A percentile compares a stretch with the other conserved stretches of the same genome.
These are phyloP conservation scores for Coemansia sp. DNA, from an alignment of 192 early-diverging fungal genomes.

Conservation along the genomic window DNA sequence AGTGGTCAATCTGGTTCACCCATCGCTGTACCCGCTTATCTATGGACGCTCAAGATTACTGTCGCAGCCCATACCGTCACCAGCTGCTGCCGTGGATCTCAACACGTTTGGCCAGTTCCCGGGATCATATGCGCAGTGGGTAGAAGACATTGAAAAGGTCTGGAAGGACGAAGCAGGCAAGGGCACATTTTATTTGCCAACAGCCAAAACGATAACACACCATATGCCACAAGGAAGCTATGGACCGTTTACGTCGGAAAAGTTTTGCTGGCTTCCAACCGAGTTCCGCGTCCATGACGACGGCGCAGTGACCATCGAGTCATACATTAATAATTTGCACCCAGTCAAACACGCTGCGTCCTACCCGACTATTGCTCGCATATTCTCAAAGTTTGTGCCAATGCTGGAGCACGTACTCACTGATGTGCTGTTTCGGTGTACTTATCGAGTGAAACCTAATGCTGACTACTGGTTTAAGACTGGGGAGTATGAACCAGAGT, in stretches of 20 bases:
- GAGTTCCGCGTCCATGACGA: conserved; percentile 59
- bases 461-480: conserved; percentile 24
- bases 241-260: background rate
- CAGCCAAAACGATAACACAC: too few relatives aligned
- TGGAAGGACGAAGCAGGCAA: background rate
- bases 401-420: conserved; percentile 62
- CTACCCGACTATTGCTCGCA: conserved; percentile 55
- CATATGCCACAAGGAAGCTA: too few relatives aligned
- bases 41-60: conserved; percentile 26
- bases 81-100: conserved; percentile 21
- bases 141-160: background rate
- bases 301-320: conserved; percentile 52
- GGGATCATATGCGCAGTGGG: conserved; percentile 14
- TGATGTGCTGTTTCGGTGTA: conserved; percentile 16
- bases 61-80: conserved; percentile 22
- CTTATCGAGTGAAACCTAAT: conserved; percentile 1
- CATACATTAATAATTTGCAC: conserved; percentile 79
- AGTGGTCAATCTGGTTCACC: conserved; percentile 58
- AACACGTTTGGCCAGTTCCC: conserved; percentile 34
- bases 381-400: conserved; percentile 61
- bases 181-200: conserved; percentile 7
- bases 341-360: conserved; percentile 52
- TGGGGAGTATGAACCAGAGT: conserved; percentile 10
- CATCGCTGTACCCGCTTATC: conserved; percentile 55
- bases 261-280: conserved; percentile 63